Base-by-base conservation (phyloP, 345 rosid genomes). In the Gossypium thurberi region DNA sequence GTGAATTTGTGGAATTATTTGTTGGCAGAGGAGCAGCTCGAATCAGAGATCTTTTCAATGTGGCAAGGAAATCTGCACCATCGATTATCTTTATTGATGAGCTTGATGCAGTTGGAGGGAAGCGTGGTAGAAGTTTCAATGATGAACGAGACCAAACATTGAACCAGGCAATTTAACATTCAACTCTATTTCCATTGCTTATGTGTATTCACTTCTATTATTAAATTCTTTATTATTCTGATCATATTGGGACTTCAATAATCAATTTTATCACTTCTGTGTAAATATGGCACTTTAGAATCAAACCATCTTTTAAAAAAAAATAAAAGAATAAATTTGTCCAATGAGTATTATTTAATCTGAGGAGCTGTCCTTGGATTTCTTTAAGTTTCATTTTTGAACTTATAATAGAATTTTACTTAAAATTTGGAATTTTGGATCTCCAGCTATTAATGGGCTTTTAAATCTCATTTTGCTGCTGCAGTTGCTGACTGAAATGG, bases 21-120 rank as follows among this genome's bases (percentile, higher is more conserved):
- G 99, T 94, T 71, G 99, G 98, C 72, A 90, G 99, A 88, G 99
- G 99, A 7, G 99, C 99, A 48, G 97, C 99, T 20, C 82, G 98
- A 72, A 88, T 94, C 72, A 87, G 99, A 82, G 98, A 94, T 77
- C 94, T 94, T 65, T 94, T 94, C 78, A 86, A 37, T 28, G 83
- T 80, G 7, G 99, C 97, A 15, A 87, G 94, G 79, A 94, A 92
- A 81, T 82, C 81, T 83, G 79, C 99, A 59, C 97, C 98, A 12
- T 87, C 98, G 6, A 94, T 94, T 77, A 86, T 94, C 77, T 94
- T 94, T 79, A 92, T 94, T 2, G 98, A 92, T 78, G 98, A 94
- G 85, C 97, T 94, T 44, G 99, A 94, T 71, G 98, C 98, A 5
- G 99, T 94, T 73, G 99, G 98, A 10, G 99, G 99, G 69, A 92